Evolutionary conservation across 129 eudicot genomes (phyloP), one percentile per base, ranked within the genome.

Genomic region (Chrysanthemum makinoi): DNA sequence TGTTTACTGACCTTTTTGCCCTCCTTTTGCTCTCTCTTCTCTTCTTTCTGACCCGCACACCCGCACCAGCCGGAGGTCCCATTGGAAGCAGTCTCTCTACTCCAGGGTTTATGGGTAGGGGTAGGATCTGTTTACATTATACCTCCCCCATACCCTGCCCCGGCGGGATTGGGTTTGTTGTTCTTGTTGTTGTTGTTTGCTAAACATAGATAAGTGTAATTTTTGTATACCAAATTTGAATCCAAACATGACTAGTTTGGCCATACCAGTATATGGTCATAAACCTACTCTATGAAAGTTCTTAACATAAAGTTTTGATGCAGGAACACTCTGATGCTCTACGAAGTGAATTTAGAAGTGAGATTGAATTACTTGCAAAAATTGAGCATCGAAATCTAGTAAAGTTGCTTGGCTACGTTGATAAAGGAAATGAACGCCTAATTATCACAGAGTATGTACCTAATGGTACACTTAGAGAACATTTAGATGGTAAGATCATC

Each of bases 391-490:
- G 93, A 17, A 89, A 79, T 84, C 72, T 94, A 44, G 98, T 94
- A 18, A 94, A 83, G 80, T 75, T 94, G 76, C 93, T 94, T 47
- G 98, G 98, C 64, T 94, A 80, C 47, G 81, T 94, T 63, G 98
- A 94, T 72, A 84, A 81, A 82, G 97, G 98, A 74, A 83, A 79
- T 56, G 98, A 94, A 22, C 95, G 91, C 8, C 86, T 94, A 72
- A 87, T 94, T 49, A 85, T 89, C 30, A 87, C 98, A 3, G 97
- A 94, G 72, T 94, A 81, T 66, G 97, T 89, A 52, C 79, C 98
- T 58, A 94, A 90, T 75, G 98, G 98, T 76, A 89, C 93, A 65
- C 98, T 94, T 20, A 80, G 98, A 81, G 96, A 94, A 70, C 97
- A 94, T 82, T 78, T 94, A 62, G 98, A 94, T 81, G 98, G 98